Base-by-base conservation (phyloP, 1,139 yeast genomes). In the Kodamaea suecica region DNA sequence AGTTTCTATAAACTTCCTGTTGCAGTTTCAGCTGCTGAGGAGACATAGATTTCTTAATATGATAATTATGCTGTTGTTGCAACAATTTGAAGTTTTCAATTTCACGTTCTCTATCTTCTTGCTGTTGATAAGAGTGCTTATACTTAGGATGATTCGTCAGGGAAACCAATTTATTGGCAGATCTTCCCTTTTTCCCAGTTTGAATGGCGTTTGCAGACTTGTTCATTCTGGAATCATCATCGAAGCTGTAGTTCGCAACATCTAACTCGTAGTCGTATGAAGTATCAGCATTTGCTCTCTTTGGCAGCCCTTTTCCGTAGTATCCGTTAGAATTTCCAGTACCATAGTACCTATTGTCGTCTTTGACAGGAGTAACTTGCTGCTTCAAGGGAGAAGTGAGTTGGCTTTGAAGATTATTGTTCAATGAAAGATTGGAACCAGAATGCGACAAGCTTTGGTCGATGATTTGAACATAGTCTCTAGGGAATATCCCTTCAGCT, bases 401-500 rank as follows among this genome's bases (percentile, higher is more conserved):
- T 21, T 32, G 38, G 33, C 30, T 45, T 42, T 37, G 33, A 38
- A 17, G 36, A 31, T 30, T 33, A 23, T 26, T 31, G 35, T 40
- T 11, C 31, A 50, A 37, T 39, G 49, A 42, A 14, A 34, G 17
- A 16, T 35, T 41, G 33, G 52, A 43, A 14, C 40, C 33, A 9
- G 49, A 46, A 27, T 40, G 42, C 24, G 45, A 38, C 29, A 47
- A 41, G 23, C 21, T 29, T 26, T 28, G 25, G 36, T 65, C 76
- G 34, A 78, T 60, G 31, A 73, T 53, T 40, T 77, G 80, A n/a
- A 88, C 97, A 54, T 84, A 90, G 50, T 88, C 92, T 34, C 80
- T 74, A 1, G 97, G 97, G 50, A 92, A 90, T 35, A 79, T 71
- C 0, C 98, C 98, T 31, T 80, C 79, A 43, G 85, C 79, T 45